Conservation (phyloP, 2,329 filamentous ascomycete genomes). For the Blumeria hordei region DNA sequence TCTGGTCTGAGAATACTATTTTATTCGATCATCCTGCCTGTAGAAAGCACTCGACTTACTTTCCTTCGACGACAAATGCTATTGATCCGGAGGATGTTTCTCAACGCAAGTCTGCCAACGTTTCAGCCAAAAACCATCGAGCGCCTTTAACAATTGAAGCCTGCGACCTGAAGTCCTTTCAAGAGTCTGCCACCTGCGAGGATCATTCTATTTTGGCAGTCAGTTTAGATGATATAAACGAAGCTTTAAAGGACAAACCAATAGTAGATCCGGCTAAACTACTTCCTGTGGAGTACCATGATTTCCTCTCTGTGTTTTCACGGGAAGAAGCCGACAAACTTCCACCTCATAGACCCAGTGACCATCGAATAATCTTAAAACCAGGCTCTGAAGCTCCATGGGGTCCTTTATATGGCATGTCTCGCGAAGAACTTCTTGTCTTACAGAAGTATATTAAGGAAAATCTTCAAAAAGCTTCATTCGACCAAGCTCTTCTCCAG, state of each 20-base stretch:
- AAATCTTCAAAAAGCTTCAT: neutral
- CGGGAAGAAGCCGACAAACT: neutral
- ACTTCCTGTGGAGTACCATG: neutral
- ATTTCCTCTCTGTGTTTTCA: neutral
- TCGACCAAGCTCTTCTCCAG: neutral
- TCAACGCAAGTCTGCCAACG: neutral
- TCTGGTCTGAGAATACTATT: neutral
- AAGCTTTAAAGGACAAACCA: neutral
- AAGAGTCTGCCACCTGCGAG: neutral
- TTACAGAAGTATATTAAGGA: neutral
- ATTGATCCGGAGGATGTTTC: neutral
- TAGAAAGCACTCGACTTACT: neutral
- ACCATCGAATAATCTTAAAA: neutral
- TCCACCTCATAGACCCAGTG: neutral
- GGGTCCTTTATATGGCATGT: neutral
- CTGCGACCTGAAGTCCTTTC: neutral
- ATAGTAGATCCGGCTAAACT: neutral
- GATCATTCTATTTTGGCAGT: neutral
- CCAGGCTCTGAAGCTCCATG: neutral
- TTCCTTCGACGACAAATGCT: neutral
- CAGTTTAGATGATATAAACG: neutral
- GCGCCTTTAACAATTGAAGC: too few species aligned
- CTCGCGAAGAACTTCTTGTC: neutral
- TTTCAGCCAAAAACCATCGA: too few species aligned
- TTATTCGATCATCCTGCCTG: neutral